A percentile compares a stretch with the other conserved stretches of the same genome.
Conservation (phyloP, 176 grass and related monocot species). For the Aegilops speltoides region DNA sequence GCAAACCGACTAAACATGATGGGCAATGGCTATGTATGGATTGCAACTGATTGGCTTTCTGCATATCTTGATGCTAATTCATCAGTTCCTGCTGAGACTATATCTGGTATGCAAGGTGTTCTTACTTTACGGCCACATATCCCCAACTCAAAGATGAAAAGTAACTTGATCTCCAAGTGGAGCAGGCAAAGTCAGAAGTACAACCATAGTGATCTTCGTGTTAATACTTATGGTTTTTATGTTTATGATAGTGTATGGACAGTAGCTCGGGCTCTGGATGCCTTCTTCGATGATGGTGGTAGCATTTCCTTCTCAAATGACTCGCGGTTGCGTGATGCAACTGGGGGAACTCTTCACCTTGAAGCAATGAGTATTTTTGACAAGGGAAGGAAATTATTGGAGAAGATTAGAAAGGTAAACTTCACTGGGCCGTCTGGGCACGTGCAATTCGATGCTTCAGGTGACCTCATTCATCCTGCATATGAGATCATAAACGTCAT, state of each 20-base stretch:
- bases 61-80: constrained; percentile 65
- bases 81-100: constrained; percentile 51
- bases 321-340: constrained; percentile 50
- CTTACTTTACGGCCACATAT: constrained; percentile 71
- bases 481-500: constrained; percentile 90
- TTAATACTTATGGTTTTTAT: constrained; percentile 65
- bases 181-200: constrained; percentile 57
- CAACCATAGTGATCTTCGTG: constrained; percentile 46
- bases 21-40: constrained; percentile 88
- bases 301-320: constrained; percentile 80
- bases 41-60: constrained; percentile 90
- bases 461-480: constrained; percentile 66
- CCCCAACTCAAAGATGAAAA: constrained; percentile 67
- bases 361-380: constrained; percentile 84
- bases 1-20: constrained; percentile 81
- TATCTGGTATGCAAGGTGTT: constrained; percentile 88
- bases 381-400: constrained; percentile 57
- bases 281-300: constrained; percentile 75
- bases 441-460: constrained; percentile 55
- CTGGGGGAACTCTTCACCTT: constrained; percentile 62
- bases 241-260: constrained; percentile 94
- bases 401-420: constrained; percentile 57
- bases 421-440: constrained; percentile 69
- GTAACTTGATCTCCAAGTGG: constrained; percentile 73
- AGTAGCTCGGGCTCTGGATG: constrained; percentile 70